A percentile compares a stretch with the other conserved stretches of the same genome.
phyloP scores from a whole-genome alignment of 176 grass and related monocot species.

The Phoenix dactylifera region DNA sequence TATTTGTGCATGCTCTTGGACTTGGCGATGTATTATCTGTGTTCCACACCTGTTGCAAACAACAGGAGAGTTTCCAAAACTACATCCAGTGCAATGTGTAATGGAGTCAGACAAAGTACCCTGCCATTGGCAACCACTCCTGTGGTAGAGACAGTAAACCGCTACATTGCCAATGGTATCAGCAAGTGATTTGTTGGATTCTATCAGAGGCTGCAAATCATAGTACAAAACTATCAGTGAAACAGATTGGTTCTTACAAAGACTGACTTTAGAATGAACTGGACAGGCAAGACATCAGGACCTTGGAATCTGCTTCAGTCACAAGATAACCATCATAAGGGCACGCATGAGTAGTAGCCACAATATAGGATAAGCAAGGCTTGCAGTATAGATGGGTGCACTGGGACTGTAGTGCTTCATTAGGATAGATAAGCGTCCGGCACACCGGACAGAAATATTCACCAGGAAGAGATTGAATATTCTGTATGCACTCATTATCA shows the following conservation, averaged over 20 bases:
- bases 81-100: conserved; percentile 53
- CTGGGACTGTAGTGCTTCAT: conserved; percentile 72
- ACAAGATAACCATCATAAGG: conserved; percentile 99
- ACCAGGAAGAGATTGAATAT: conserved; percentile 84
- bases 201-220: conserved; percentile 60
- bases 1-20: conserved; percentile 91
- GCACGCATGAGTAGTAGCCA: conserved; percentile 81
- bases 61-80: conserved; percentile 85
- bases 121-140: conserved; percentile 93
- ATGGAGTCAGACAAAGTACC: conserved; percentile 74
- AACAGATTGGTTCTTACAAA: neutral
- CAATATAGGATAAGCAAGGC: conserved; percentile 81
- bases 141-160: conserved; percentile 80
- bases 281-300: conserved; percentile 20
- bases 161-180: conserved; percentile 68
- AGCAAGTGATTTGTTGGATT: conserved; percentile 66
- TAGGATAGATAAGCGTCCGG: conserved; percentile 85
- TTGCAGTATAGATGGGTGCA: conserved; percentile 99
- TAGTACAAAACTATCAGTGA: conserved; percentile 10
- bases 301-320: conserved; percentile 92
- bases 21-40: conserved; percentile 93
- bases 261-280: neutral
- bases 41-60: conserved; percentile 81
- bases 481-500: conserved; percentile 88
- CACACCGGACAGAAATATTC: conserved; percentile 99